phyloP scores from a whole-genome alignment of 1,284 basidiomycete species.

The Cutaneotrichosporon daszewskae region DNA sequence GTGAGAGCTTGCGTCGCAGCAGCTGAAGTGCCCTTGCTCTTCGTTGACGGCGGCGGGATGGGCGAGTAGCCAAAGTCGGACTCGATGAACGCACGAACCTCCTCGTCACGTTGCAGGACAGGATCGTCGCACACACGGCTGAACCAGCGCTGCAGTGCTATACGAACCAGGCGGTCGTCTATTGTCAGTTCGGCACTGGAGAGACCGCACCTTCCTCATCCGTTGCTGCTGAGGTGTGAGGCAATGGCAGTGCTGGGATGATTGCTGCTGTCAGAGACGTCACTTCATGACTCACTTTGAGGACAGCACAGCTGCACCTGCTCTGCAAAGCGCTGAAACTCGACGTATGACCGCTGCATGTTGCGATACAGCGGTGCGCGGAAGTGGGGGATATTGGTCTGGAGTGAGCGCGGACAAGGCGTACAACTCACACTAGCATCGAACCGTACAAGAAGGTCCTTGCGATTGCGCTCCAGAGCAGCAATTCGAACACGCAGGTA shows the following conservation, averaged over 20 bases:
- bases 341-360: conserved; percentile 80
- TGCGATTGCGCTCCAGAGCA: conserved; percentile 81
- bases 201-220: conserved; percentile 69
- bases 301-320: conserved; percentile 74
- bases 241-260: conserved; percentile 79
- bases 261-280: conserved; percentile 53
- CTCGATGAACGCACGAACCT: conserved; percentile 84
- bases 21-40: conserved; percentile 56
- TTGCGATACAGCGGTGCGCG: conserved; percentile 82
- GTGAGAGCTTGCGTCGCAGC: conserved; percentile 34
- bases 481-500: conserved; percentile 82
- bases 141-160: conserved; percentile 89
- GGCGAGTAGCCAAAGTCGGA: conserved; percentile 73
- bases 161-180: conserved; percentile 82
- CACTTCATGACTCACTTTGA: conserved; percentile 53
- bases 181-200: background rate
- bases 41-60: conserved; percentile 55
- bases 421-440: conserved; percentile 72
- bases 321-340: conserved; percentile 88
- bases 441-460: conserved; percentile 83
- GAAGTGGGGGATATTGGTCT: conserved; percentile 91
- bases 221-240: conserved; percentile 86
- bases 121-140: conserved; percentile 81
- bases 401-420: conserved; percentile 5
- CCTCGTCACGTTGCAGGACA: conserved; percentile 78